phyloP scores from a whole-genome alignment of 2,329 filamentous ascomycete species.

The Whalleya microplaca region DNA sequence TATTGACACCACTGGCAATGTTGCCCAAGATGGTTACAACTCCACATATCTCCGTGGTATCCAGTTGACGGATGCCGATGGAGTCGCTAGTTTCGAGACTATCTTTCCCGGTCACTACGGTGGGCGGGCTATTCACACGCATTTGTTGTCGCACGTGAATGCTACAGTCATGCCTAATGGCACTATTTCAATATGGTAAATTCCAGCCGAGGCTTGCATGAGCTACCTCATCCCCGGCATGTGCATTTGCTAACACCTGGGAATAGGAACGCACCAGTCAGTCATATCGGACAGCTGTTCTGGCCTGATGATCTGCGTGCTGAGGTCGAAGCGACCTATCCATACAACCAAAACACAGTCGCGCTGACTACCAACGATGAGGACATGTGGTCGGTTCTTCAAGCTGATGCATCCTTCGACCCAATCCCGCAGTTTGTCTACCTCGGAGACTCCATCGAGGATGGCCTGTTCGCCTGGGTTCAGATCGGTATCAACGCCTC shows the following conservation, averaged over 20 bases:
- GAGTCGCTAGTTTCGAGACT: conserved; percentile 52
- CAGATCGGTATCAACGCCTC: conserved; percentile 50
- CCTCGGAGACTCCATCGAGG: conserved; percentile 51
- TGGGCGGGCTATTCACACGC: conserved; percentile 46
- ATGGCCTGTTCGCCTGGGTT: conserved; percentile 54
- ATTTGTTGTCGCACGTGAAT: conserved; percentile 40
- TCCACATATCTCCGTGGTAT: conserved; percentile 54
- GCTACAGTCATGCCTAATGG: conserved; percentile 35
- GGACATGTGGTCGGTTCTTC: conserved; percentile 38
- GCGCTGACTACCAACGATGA: conserved; percentile 37
- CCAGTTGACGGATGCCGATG: conserved; percentile 49
- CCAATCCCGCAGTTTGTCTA: conserved; percentile 57
- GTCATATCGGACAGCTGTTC: conserved; percentile 41
- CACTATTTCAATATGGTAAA: conserved; percentile 34
- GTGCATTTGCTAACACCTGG: neutral
- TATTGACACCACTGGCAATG: conserved; percentile 33
- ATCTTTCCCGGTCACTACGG: conserved; percentile 49
- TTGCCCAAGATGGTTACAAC: conserved; percentile 39
- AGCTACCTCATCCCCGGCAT: too few species aligned
- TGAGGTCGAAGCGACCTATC: conserved; percentile 35
- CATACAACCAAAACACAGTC: conserved; percentile 37
- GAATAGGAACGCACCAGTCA: conserved; percentile 30
- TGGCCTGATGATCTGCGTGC: conserved; percentile 35
- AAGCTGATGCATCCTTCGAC: conserved; percentile 39
- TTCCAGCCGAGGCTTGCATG: neutral